Base-by-base conservation (phyloP, 371 early-diverging fungal genomes). In the Rhizopus arrhizus region DNA sequence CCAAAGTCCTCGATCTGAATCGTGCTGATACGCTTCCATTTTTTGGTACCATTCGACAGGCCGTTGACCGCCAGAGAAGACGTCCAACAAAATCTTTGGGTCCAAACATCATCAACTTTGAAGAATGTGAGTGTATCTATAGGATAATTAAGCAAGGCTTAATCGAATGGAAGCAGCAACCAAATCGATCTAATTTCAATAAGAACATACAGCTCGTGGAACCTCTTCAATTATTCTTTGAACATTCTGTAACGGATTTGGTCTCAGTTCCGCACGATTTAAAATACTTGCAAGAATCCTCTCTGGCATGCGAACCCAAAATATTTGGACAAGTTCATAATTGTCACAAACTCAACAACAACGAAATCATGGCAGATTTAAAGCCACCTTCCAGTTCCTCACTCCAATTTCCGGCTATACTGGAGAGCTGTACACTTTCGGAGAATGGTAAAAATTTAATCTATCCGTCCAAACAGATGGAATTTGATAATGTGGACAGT, bases 241-340 rank as follows among this genome's bases (percentile, higher is more conserved):
- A 75, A n/a, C 62, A 66, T 31, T 70, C 73, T 2, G 70, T 73
- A 0, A 75, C 71, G 0, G 71, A 72, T n/a, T 46, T 75, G 5
- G 65, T 62, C 12, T 73, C 80, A 16, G 72, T 75, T 2, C 80
- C 80, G 0, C 73, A 77, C 38, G 72, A 75, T 48, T 68, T 65
- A 59, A 77, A 77, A 38, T 73, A 73, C 46, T 46, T 80, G 3
- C 77, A 80, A 53, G 85, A 84, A 59, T 83, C 82, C 7, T 86
- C 87, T 0, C 43, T 85, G n/a, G 74, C 73, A 13, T 86, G 87
- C 59, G 87, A 86, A 35, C 84, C 84, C 2, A 73, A 75, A 34
- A 71, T 84, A 9, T 78, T 82, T 69, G 86, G 83, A 3, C 83
- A 82, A 47, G 70, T 73, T 16, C 78, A 72, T 38, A 78, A 76